Evolutionary conservation across 257 asterid genomes (phyloP).

Genomic region (Nicotiana otophora): DNA sequence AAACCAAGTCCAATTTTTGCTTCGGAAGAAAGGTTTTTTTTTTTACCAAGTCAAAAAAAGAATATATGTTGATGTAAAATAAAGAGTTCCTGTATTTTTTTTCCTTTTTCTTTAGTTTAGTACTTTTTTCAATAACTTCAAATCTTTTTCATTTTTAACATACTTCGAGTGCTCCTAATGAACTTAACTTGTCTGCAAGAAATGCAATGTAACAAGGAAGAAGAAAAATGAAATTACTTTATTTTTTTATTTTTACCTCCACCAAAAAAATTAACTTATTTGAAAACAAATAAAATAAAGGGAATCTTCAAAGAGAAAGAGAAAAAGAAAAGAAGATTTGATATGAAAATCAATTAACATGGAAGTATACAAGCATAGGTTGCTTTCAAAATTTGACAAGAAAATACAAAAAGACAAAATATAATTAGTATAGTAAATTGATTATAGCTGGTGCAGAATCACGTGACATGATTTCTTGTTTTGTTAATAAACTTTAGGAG

Average conservation of each 20-base stretch:
- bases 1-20: too few species aligned
- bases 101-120: neutral
- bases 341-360: neutral
- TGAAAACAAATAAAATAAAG: neutral
- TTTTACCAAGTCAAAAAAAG: too few species aligned
- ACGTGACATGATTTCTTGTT: neutral
- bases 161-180: too few species aligned
- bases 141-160: too few species aligned
- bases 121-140: too few species aligned
- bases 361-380: neutral
- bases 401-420: neutral
- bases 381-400: neutral
- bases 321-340: neutral
- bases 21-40: too few species aligned
- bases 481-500: slow-evolving; percentile 1
- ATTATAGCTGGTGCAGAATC: neutral
- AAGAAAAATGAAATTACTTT: neutral
- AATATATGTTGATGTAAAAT: too few species aligned
- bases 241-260: neutral
- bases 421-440: neutral
- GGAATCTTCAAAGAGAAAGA: neutral
- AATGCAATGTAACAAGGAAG: too few species aligned
- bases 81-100: neutral
- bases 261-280: neutral
- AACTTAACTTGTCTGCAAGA: too few species aligned